A percentile compares a stretch with the other conserved stretches of the same genome.
These are phyloP conservation scores for Penicillium herquei DNA, from an alignment of 495 filamentous ascomycete species.

Conservation along the genomic window DNA sequence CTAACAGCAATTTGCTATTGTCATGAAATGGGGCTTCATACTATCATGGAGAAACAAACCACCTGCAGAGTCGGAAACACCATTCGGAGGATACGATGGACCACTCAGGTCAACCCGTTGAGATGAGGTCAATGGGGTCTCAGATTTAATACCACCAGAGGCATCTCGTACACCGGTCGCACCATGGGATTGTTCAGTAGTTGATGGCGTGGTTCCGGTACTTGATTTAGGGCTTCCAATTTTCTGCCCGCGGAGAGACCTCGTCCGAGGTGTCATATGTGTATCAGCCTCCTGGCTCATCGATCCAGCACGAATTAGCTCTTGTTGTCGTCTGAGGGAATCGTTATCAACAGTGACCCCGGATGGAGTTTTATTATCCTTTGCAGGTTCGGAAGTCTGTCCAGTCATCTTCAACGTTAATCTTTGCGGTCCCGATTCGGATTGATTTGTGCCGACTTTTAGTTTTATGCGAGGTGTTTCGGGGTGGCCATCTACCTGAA, in stretches of 20 bases:
- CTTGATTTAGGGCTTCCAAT: conserved; percentile 22
- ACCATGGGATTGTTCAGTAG: conserved; percentile 14
- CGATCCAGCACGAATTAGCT: conserved; percentile 45
- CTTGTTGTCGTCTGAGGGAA: conserved; percentile 46
- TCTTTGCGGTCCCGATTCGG: conserved; percentile 47
- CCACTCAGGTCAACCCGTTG: conserved; percentile 20
- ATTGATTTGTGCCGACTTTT: conserved; percentile 59
- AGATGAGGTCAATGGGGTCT: conserved; percentile 12
- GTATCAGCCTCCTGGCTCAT: conserved; percentile 34
- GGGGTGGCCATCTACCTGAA: conserved; percentile 58
- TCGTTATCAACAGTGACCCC: conserved; percentile 51
- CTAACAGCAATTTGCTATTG: neutral
- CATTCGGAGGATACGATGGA: conserved; percentile 8
- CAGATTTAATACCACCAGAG: conserved; percentile 10
- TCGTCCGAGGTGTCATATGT: conserved; percentile 19
- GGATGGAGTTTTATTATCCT: conserved; percentile 30
- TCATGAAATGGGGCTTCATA: neutral
- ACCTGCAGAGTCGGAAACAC: conserved; percentile 1
- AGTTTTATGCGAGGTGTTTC: conserved; percentile 56
- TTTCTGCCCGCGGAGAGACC: conserved; percentile 16
- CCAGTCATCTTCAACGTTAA: conserved; percentile 42
- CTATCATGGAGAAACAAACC: conserved; percentile 9
- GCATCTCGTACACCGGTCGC: conserved; percentile 3
- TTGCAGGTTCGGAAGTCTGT: conserved; percentile 30
- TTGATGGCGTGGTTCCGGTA: conserved; percentile 19